Evolutionary conservation across 2,329 filamentous ascomycete genomes (phyloP), one percentile per base, ranked within the genome.

Genomic region (Sordariomycetes sp.): DNA sequence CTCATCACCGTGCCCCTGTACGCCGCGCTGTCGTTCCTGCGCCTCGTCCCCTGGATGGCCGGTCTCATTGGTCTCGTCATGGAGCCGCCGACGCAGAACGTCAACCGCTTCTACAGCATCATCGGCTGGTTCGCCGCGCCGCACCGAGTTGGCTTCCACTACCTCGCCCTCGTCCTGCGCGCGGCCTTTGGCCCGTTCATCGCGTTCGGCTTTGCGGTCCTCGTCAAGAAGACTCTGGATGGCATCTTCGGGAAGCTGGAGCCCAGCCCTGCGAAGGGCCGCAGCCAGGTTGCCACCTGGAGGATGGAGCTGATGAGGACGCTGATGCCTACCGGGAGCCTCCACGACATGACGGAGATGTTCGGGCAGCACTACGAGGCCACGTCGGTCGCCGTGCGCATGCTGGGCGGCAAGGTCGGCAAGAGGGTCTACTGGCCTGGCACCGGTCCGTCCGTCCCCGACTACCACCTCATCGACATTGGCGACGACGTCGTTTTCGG

Each of bases 401-500:
- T 75, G 58, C 66, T 81, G 20, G 79, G 78, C n/a, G 75, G 72
- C 15, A 75, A 72, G 62, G 70, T 80, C 48, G 79, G 79, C 25
- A 70, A 72, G 62, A 71, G 75, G 4, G 74, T 81, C 0, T 81
- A 81, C 64, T 81, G 79, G 79, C 79, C 78, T 2, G 78, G 78
- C 10, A 79, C 76, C 17, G 78, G 78, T 0, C 79, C 78, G 1
- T 68, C 66, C 1, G 74, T 81, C 39, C 72, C 75, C 17, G 76
- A 81, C 60, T 81, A 80, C 60, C 75, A 80, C 60, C 67, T 81
- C 1, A 62, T 82, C 12, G 73, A 81, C 25, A 70, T 82, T 59
- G 79, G 79, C 10, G 74, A 81, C 58, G 75, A 82, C 64, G 78
- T 82, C n/a, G 77, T 82, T 10, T 82, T 82, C 60, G 79, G 79